Conservation (phyloP, 2,329 filamentous ascomycete species). For the Aureobasidium sp. region DNA sequence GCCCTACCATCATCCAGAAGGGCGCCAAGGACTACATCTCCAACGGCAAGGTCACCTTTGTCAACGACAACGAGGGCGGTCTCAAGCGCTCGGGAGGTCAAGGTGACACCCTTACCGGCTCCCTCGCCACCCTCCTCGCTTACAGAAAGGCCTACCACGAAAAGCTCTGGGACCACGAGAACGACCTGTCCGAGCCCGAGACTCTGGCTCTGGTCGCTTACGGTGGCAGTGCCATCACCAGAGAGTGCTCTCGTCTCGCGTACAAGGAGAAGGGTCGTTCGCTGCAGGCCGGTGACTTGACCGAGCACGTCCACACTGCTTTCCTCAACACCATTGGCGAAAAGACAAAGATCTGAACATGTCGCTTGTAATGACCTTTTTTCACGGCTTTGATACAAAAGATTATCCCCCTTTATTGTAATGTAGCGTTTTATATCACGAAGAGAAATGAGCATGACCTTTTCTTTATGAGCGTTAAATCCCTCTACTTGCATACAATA, state of each 20-base stretch:
- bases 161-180: slow-evolving; percentile 59
- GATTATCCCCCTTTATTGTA: not conserved
- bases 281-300: slow-evolving; percentile 87
- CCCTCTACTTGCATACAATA: not conserved
- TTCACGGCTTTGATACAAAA: not conserved
- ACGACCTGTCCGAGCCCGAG: slow-evolving; percentile 47
- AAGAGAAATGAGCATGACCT: not conserved
- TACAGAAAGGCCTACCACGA: slow-evolving; percentile 86
- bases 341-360: slow-evolving; percentile 21
- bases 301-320: slow-evolving; percentile 75
- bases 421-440: not conserved
- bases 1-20: slow-evolving; percentile 88
- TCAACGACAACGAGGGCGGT: slow-evolving; percentile 71
- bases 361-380: not conserved
- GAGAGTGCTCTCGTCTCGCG: slow-evolving; percentile 80
- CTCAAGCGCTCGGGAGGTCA: slow-evolving; percentile 88
- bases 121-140: slow-evolving; percentile 76
- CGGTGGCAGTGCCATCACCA: slow-evolving; percentile 77
- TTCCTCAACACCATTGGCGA: slow-evolving; percentile 77
- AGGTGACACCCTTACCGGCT: slow-evolving; percentile 88
- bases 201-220: slow-evolving; percentile 70
- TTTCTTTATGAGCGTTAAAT: not conserved
- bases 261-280: slow-evolving; percentile 79
- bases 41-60: slow-evolving; percentile 65
- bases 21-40: slow-evolving; percentile 74